These are phyloP conservation scores for Beauveria sp. DNA, from an alignment of 2,329 filamentous ascomycete species.

Conservation along the genomic window DNA sequence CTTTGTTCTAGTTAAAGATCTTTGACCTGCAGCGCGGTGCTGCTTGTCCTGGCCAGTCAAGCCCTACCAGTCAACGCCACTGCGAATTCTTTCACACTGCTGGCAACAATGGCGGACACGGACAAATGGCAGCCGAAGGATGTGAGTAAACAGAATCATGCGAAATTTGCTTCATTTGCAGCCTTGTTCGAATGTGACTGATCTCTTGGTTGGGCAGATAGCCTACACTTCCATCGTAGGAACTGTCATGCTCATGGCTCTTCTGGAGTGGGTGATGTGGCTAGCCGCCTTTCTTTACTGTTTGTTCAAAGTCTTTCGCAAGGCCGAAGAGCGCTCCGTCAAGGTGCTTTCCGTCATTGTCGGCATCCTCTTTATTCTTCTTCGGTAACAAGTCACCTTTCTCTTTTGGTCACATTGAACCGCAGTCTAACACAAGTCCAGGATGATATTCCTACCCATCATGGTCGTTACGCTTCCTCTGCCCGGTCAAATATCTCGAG, in stretches of 20 bases:
- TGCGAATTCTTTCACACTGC: no score
- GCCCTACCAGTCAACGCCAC: no score
- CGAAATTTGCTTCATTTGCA: no score
- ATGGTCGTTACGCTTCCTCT: slow-evolving; percentile 91
- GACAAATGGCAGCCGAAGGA: no score
- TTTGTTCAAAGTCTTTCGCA: slow-evolving; percentile 76
- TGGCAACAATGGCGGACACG: no score
- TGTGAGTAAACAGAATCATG: no score
- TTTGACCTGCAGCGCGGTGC: no score
- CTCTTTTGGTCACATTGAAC: background rate
- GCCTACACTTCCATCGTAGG: slow-evolving; percentile 78
- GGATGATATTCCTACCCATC: slow-evolving; percentile 79
- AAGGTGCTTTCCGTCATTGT: slow-evolving; percentile 70
- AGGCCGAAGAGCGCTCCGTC: slow-evolving; percentile 84
- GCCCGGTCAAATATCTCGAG: slow-evolving; percentile 60
- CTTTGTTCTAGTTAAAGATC: no score
- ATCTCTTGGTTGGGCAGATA: slow-evolving; percentile 49
- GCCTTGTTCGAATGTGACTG: slow-evolving; percentile 5
- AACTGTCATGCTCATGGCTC: slow-evolving; percentile 71
- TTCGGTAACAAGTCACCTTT: slow-evolving; percentile 54
- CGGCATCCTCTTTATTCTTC: slow-evolving; percentile 56
- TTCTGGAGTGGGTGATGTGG: slow-evolving; percentile 93
- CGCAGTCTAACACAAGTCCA: slow-evolving; percentile 28
- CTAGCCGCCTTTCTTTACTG: slow-evolving; percentile 91
- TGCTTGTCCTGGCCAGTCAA: no score